phyloP scores from a whole-genome alignment of 352 stramenopile genomes.

The Plasmopara viticola region DNA sequence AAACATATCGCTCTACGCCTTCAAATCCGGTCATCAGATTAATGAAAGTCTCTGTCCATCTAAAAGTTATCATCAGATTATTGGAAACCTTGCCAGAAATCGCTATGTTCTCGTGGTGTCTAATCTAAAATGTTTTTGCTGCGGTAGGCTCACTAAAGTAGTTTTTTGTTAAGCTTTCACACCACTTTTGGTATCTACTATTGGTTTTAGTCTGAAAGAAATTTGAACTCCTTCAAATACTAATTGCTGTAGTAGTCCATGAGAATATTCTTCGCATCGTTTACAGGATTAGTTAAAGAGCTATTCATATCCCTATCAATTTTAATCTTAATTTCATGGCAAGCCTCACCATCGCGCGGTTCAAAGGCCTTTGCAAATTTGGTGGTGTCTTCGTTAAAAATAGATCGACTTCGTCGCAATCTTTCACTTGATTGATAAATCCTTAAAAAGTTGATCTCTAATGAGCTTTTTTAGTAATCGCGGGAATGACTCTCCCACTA shows the following conservation, averaged over 20 bases:
- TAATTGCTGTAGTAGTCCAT: slow-evolving; percentile 16
- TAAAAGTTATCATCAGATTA: too few relatives aligned
- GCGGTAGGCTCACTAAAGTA: too few relatives aligned
- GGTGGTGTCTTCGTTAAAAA: slow-evolving; percentile 4
- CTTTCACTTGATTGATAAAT: slow-evolving; percentile 6
- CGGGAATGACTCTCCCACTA: slow-evolving; percentile 7
- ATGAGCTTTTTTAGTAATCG: neutral
- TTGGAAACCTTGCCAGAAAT: too few relatives aligned
- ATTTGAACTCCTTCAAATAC: neutral
- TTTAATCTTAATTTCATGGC: slow-evolving; percentile 7
- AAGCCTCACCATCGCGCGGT: slow-evolving; percentile 6
- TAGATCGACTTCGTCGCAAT: slow-evolving; percentile 3
- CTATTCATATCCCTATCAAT: slow-evolving; percentile 13
- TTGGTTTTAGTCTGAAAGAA: too few relatives aligned
- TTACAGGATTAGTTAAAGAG: slow-evolving; percentile 12
- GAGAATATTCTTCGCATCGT: slow-evolving; percentile 18
- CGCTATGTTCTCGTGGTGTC: too few relatives aligned
- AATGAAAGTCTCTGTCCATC: too few relatives aligned
- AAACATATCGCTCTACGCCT: neutral
- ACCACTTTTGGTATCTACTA: too few relatives aligned
- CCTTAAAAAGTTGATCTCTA: neutral
- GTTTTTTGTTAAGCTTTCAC: too few relatives aligned
- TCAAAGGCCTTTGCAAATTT: slow-evolving; percentile 7
- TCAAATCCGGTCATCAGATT: too few relatives aligned
- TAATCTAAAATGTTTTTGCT: too few relatives aligned